Evolutionary conservation across 345 rosid species (phyloP).

Genomic region (Moricandia arvensis): DNA sequence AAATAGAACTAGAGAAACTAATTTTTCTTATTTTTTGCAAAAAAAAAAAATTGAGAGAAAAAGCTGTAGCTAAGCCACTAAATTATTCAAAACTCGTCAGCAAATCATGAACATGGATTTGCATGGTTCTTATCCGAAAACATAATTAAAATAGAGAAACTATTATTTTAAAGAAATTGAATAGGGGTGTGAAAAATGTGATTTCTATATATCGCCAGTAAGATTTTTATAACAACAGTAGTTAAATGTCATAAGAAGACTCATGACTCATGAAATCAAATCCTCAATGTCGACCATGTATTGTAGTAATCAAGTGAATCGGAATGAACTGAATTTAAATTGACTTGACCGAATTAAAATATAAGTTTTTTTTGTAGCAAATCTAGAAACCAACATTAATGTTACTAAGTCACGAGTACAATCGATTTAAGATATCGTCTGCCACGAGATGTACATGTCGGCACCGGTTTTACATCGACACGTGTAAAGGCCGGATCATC

Average conservation of each 20-base stretch:
- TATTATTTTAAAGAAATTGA: no score
- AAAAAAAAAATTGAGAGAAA: no score
- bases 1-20: no score
- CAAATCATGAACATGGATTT: no score
- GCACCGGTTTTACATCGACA: neutral
- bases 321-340: slow-evolving; percentile 26
- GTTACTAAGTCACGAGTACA: neutral
- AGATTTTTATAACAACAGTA: no score
- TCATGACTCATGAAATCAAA: neutral
- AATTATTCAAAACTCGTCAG: no score
- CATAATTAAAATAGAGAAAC: no score
- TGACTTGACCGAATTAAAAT: slow-evolving; percentile 26
- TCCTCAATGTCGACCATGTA: slow-evolving; percentile 29
- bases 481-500: slow-evolving; percentile 1
- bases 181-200: no score
- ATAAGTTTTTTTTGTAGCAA: neutral
- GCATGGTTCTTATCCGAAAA: no score
- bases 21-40: no score
- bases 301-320: neutral
- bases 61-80: no score
- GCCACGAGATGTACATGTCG: slow-evolving; percentile 17
- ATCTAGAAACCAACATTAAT: slow-evolving; percentile 5
- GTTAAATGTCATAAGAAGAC: neutral
- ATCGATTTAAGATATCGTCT: neutral
- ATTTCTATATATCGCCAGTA: no score